These are phyloP conservation scores for Trichoderma oligosporum DNA, from an alignment of 2,329 filamentous ascomycete species.

Conservation along the genomic window DNA sequence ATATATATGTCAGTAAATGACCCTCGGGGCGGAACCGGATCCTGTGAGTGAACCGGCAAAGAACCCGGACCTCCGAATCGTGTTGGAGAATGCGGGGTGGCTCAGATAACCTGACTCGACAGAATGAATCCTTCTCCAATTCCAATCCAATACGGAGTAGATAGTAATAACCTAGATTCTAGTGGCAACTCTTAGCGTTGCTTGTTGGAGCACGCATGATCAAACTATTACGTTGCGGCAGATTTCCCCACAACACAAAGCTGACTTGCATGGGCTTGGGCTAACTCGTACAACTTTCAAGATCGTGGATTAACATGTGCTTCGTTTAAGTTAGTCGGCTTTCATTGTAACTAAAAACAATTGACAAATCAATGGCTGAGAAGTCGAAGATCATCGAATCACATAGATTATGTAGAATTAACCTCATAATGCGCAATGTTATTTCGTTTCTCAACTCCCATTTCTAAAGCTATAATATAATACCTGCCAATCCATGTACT, in stretches of 20 bases:
- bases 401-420: too few relatives aligned
- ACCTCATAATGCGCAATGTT: background rate
- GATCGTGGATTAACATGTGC: too few relatives aligned
- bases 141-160: background rate
- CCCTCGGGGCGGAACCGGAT: slow-evolving; percentile 8
- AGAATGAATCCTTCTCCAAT: background rate
- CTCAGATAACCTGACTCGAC: background rate
- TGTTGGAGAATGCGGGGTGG: background rate
- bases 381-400: too few relatives aligned
- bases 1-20: background rate
- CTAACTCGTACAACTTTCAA: too few relatives aligned
- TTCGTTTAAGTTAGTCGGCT: too few relatives aligned
- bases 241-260: slow-evolving; percentile 10
- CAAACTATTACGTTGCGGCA: slow-evolving; percentile 5
- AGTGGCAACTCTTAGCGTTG: background rate
- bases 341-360: too few relatives aligned
- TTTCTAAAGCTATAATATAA: background rate
- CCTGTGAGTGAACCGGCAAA: background rate
- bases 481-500: background rate
- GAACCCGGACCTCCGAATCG: background rate
- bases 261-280: too few relatives aligned
- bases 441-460: background rate
- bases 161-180: slow-evolving; percentile 1
- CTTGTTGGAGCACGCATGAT: background rate
- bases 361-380: background rate